Evolutionary conservation across 345 rosid genomes (phyloP).

Genomic region (Euphorbia pulcherrima): DNA sequence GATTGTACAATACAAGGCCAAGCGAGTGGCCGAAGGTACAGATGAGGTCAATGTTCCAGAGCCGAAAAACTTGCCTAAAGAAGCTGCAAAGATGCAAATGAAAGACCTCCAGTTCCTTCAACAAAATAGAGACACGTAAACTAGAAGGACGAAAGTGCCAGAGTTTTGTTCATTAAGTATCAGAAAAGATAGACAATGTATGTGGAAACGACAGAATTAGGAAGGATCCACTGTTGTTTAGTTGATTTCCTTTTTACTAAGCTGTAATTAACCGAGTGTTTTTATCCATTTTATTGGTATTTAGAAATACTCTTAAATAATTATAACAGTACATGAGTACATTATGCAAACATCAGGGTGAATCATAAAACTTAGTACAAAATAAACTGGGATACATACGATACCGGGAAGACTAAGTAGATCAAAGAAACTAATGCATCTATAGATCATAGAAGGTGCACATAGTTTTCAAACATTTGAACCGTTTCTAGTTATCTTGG

Average conservation of each 20-base stretch:
- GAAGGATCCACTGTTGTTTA: background rate
- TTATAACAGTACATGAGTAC: background rate
- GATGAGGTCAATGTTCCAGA: constrained; percentile 40
- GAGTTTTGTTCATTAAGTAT: constrained; percentile 10
- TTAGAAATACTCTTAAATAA: background rate
- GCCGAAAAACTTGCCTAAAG: constrained; percentile 59
- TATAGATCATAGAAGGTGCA: background rate
- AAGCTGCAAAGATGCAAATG: constrained; percentile 80
- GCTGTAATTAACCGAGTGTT: background rate
- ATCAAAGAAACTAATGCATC: background rate
- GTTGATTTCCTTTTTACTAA: background rate
- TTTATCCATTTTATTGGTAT: no score
- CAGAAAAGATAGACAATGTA: background rate
- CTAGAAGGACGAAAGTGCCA: background rate
- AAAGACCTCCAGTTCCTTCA: constrained; percentile 86
- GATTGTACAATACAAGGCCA: constrained; percentile 59
- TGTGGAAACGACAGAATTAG: background rate
- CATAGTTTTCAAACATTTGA: background rate
- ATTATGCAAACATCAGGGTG: no score
- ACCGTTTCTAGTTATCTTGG: background rate
- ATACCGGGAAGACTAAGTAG: background rate
- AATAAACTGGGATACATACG: background rate
- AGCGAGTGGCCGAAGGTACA: constrained; percentile 56
- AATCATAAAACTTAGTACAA: background rate
- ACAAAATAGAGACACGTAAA: constrained; percentile 54